Evolutionary conservation across 169 alveolate species (phyloP).

Genomic region (Perkinsus olseni): DNA sequence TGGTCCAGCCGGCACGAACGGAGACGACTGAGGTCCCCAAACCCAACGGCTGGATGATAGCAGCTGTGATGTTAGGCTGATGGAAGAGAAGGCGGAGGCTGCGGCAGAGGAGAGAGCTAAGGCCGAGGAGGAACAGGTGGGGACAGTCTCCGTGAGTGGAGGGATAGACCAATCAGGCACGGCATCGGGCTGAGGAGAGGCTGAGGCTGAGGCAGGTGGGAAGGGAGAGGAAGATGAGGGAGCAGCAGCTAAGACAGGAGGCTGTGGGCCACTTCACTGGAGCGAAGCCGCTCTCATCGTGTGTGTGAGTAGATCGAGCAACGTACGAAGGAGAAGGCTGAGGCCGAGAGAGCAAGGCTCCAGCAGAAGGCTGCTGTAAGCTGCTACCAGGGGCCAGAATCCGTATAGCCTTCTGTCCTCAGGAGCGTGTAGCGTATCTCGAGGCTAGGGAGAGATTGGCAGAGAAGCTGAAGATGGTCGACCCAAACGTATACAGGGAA

Average conservation of each 20-base stretch:
- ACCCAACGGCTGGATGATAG: background rate
- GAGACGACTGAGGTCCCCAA: background rate
- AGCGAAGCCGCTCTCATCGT: background rate
- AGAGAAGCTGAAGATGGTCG: background rate
- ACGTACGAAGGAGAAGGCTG: background rate
- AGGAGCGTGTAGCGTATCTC: background rate
- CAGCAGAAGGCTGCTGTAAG: background rate
- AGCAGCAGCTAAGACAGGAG: background rate
- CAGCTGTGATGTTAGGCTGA: background rate
- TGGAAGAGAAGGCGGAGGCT: background rate
- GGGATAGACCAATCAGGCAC: background rate
- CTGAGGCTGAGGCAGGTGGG: background rate
- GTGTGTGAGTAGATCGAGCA: background rate
- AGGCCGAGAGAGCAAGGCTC: background rate
- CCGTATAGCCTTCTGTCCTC: background rate
- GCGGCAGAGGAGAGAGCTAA: background rate
- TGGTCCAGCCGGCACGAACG: background rate
- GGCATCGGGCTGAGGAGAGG: background rate
- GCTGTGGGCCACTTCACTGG: background rate
- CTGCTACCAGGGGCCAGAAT: background rate
- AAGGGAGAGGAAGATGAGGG: background rate
- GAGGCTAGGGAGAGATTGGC: background rate
- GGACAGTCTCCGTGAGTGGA: background rate
- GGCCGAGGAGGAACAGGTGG: background rate
- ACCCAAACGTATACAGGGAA: background rate